Conservation (phyloP, 2,329 filamentous ascomycete species). For the Ophiosphaerella herpotricha region DNA sequence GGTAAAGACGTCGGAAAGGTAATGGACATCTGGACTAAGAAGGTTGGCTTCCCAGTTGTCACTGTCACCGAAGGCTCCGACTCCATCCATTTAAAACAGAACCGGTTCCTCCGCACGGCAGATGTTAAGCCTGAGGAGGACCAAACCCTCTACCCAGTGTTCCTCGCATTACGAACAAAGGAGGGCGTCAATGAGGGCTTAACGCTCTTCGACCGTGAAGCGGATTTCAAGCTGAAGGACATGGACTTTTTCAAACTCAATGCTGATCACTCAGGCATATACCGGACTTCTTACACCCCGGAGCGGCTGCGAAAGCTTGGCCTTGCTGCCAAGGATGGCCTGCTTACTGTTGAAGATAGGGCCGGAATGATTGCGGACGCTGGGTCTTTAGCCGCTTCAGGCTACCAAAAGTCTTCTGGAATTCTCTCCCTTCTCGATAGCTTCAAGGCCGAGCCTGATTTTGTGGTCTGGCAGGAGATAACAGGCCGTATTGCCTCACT, state of each 20-base stretch:
- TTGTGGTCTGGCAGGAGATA: conserved; percentile 95
- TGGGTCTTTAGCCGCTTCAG: conserved; percentile 83
- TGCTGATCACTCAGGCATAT: conserved; percentile 90
- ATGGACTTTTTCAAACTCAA: conserved; percentile 96
- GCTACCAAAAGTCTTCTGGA: conserved; percentile 91
- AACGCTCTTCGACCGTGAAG: conserved; percentile 73
- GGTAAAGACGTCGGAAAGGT: conserved; percentile 88
- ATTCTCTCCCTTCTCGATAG: conserved; percentile 83
- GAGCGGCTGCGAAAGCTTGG: conserved; percentile 87
- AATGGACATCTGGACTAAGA: conserved; percentile 97
- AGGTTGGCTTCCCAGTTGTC: conserved; percentile 90
- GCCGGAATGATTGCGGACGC: conserved; percentile 92
- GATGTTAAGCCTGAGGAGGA: conserved; percentile 95
- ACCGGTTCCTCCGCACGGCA: conserved; percentile 88
- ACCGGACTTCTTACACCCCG: conserved; percentile 84
- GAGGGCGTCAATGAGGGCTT: conserved; percentile 79
- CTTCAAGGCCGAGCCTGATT: conserved; percentile 80
- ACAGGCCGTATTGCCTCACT: conserved; percentile 77
- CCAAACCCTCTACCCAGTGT: conserved; percentile 83
- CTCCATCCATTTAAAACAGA: conserved; percentile 87
- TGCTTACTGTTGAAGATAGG: conserved; percentile 85
- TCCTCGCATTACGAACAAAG: conserved; percentile 82
- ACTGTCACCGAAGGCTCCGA: conserved; percentile 77
- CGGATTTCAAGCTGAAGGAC: conserved; percentile 75
- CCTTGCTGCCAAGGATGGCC: conserved; percentile 77